Evolutionary conservation across 192 early-diverging fungal species (phyloP), one percentile per base, ranked within the genome.

Genomic region (Oehlia diaphana): DNA sequence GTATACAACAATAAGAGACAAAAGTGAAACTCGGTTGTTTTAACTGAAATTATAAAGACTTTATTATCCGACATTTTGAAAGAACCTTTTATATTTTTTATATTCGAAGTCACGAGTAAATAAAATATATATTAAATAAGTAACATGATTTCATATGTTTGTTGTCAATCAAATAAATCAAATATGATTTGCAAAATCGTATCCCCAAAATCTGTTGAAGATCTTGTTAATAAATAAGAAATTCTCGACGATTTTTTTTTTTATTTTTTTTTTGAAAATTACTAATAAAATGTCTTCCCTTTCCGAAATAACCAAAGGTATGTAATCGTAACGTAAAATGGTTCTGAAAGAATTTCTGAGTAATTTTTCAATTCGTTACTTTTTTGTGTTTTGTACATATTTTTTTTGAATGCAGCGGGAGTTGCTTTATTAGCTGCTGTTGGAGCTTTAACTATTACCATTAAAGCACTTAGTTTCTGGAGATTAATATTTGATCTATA

Each of bases 401-500:
- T 31, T 37, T 35, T 39, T 39, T 39, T 39, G 37, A 47, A 12
- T 12, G 35, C 28, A 19, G 26, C 16, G 33, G 31, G 31, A 3
- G 35, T 68, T 39, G 21, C 7, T n/a, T 9, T 44, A 28, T 72
- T 72, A 12, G 23, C 71, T 19, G 9, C 53, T 31, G 28, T 72
- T 16, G 71, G 71, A 16, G 71, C 71, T 13, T 50, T 72, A 9
- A 28, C n/a, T 13, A 16, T 53, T 28, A 28, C 26, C 14, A 8
- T 28, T 28, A 72, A 72, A 19, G 14, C 47, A 50, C 67, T 86
- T 44, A 82, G 83, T 44, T 80, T 89, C 63, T 73, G 87, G 39
- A 87, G 85, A 63, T 68, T 88, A 47, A 53, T 88, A 16, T 65
- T 84, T 44, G 87, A 88, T 33, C 50, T 88, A 50, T 84, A 82